A percentile compares a stretch with the other conserved stretches of the same genome.
phyloP scores from a whole-genome alignment of 352 stramenopile species.

The Globisporangium nagaii region DNA sequence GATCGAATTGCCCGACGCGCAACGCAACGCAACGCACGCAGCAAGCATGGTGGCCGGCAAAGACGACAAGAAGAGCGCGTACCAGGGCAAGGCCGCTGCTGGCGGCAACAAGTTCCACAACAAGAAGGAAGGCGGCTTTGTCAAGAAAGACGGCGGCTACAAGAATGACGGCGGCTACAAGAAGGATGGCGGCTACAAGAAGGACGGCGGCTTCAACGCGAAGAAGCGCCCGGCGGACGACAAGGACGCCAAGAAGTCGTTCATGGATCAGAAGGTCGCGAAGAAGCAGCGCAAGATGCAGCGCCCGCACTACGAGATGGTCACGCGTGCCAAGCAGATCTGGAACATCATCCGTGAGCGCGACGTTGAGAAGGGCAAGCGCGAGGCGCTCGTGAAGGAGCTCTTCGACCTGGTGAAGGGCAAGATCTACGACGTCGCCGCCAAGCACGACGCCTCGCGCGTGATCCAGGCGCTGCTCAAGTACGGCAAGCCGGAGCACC shows the following conservation, averaged over 20 bases:
- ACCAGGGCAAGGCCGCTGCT: constrained; percentile 2
- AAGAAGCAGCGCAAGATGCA: constrained; percentile 95
- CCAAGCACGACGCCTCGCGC: constrained; percentile 94
- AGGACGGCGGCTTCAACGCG: constrained; percentile 26
- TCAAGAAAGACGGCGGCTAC: not conserved
- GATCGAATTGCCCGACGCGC: constrained; percentile 1
- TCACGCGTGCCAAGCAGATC: constrained; percentile 91
- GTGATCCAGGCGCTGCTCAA: constrained; percentile 95
- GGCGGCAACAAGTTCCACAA: constrained; percentile 5
- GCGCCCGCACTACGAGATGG: constrained; percentile 91
- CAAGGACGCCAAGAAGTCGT: constrained; percentile 72
- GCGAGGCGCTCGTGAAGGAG: constrained; percentile 84
- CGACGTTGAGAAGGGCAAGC: constrained; percentile 79
- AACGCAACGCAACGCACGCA: too few species aligned
- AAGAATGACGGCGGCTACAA: not conserved
- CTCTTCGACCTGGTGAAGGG: constrained; percentile 90
- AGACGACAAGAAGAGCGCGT: constrained; percentile 12
- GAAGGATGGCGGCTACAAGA: constrained; percentile 1
- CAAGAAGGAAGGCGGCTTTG: constrained; percentile 1
- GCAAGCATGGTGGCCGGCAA: constrained; percentile 9
- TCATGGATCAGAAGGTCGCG: constrained; percentile 81
- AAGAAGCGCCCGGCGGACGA: constrained; percentile 66
- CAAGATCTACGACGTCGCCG: constrained; percentile 92
- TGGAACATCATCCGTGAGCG: constrained; percentile 94
- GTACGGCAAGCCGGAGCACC: constrained; percentile 87